Base-by-base conservation (phyloP, 352 stramenopile species). In the Pythium aristosporum region DNA sequence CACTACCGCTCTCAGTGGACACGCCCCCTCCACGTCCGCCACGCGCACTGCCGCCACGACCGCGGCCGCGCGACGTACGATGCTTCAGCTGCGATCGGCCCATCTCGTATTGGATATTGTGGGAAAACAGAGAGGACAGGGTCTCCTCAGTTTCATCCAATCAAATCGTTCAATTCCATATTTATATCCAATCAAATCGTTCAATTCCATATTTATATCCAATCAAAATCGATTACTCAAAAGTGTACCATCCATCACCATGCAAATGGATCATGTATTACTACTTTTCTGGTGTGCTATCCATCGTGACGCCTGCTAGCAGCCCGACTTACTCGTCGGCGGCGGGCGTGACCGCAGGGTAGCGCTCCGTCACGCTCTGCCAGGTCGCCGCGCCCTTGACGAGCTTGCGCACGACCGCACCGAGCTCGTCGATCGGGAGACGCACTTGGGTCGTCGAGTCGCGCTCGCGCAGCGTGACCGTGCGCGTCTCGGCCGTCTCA, bases 381-480 rank as follows among this genome's bases (percentile, higher is more conserved):
- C 94, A 98, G 32, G 87, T 83, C 37, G 80, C 69, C 60, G 73
- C 76, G 60, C 85, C 82, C 72, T 96, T 92, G 63, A 98, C 85
- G 41, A 98, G 81, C 61, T 85, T 80, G 75, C 86, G 91, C 60
- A 98, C 82, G 30, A 96, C 75, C 9, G 52, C 62, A 20, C 79
- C 85, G 34, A 98, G 80, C 15, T 90, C 85, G 49, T 69, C 69
- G 63, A 98, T 96, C 16, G 91, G 83, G 30, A 98, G 78, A 57
- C 96, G 87, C 72, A 99, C 89, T 84, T 99, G 98, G 37, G 89
- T 75, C 74, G 91, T 98, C 55, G 95, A 98, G 81, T 99, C 97
- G 63, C 98, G 88, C 72, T 99, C 98, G 42, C 98, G 92, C 42
- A 99, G 80, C 47, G 98, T 99, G 16, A 99, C 96, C n/a, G 89